Evolutionary conservation across 441 rosid genomes (phyloP), one percentile per base, ranked within the genome.

Genomic region (Pelargonium fulgidum): DNA sequence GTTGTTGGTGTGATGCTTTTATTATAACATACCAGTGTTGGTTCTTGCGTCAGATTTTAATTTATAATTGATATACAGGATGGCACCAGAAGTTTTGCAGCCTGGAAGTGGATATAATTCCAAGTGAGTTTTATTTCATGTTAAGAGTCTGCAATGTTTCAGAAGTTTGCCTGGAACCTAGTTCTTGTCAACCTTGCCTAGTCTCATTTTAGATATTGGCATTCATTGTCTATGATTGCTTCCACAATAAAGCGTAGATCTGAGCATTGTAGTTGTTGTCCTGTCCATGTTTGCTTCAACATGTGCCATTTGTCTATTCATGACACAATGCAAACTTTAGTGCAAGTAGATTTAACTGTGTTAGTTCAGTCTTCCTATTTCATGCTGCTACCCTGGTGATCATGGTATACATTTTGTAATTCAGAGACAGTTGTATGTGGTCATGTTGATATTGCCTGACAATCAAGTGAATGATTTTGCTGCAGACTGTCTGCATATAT

Each of bases 21-120:
- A 58, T 19, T 59, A 1, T 14, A 66, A 13, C 41, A 0, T 56
- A 1, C 4, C 33, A 26, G 54, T 65, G 29, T 72, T 52, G 33
- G 41, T 50, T 1, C 24, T 42, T 61, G 8, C 59, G 26, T 39
- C 63, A 65, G 47, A 39, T 54, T 68, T 64, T n/a, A 45, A 70
- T 65, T 68, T 54, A 68, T 73, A 50, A 65, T 75, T 74, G 50
- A 67, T 71, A 79, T 80, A 67, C 84, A 95, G 99, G 99, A 95
- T 92, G 97, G 98, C 98, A 48, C 98, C 97, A 0, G 99, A 95
- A 84, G 99, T 95, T 52, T 80, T 95, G 79, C 99, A 95, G 87
- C 96, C 95, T n/a, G 97, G 93, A 76, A 87, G 92, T 79, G 98
- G 98, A 81, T 95, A 92, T 76, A 86, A 92, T 82, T 89, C 92